A percentile compares a stretch with the other conserved stretches of the same genome.
Conservation (phyloP, 2,329 filamentous ascomycete genomes). For the Nothophoma quercina region DNA sequence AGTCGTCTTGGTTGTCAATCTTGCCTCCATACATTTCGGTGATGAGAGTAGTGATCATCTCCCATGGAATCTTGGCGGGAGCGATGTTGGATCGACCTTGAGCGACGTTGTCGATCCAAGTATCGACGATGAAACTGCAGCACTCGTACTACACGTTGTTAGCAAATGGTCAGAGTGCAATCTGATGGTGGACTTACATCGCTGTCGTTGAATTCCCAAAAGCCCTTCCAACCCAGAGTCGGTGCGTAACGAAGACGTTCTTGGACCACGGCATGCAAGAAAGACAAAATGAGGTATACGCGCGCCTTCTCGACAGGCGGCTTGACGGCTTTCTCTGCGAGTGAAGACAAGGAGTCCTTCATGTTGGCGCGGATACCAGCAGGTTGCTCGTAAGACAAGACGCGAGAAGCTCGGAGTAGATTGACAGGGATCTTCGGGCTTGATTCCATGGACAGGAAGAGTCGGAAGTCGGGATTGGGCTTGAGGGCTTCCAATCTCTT, state of each 20-base stretch:
- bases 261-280: constrained; percentile 94
- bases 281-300: constrained; percentile 88
- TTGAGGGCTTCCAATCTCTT: constrained; percentile 96
- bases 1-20: constrained; percentile 90
- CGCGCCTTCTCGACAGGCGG: constrained; percentile 89
- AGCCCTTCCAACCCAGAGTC: constrained; percentile 94
- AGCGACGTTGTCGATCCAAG: constrained; percentile 86
- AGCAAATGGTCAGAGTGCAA: constrained; percentile 32
- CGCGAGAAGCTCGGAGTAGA: constrained; percentile 86
- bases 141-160: constrained; percentile 80
- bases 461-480: constrained; percentile 87
- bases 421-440: constrained; percentile 98
- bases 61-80: constrained; percentile 93
- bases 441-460: constrained; percentile 98
- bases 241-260: constrained; percentile 94
- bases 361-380: constrained; percentile 97
- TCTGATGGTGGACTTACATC: constrained; percentile 72
- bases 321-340: constrained; percentile 78
- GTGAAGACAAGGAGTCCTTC: constrained; percentile 91
- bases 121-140: constrained; percentile 93
- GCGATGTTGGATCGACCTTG: constrained; percentile 90
- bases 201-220: constrained; percentile 99
- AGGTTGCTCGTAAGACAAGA: constrained; percentile 97
- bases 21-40: constrained; percentile 98
- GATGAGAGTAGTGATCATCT: constrained; percentile 89